Base-by-base conservation (phyloP, 441 rosid species). In the Flueggea neowawraea region DNA sequence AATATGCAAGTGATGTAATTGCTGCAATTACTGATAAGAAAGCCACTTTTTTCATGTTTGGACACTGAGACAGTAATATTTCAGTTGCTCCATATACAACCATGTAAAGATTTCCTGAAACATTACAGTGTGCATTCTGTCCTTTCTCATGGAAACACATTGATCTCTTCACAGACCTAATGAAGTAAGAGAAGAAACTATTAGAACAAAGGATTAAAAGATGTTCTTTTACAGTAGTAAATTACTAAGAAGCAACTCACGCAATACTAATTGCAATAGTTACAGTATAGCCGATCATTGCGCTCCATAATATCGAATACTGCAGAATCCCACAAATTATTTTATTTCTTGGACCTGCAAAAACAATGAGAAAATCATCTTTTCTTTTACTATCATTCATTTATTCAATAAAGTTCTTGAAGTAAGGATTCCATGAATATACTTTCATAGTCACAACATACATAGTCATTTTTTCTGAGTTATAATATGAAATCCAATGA, bases 211-310 rank as follows among this genome's bases (percentile, higher is more conserved):
- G 28, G 28, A 22, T 22, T 22, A 22, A 22, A 22, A 22, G 28
- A 22, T 22, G 28, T 22, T 22, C 28, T 0, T 22, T 22, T 22
- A 22, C 28, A 33, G 12, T 43, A 6, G 12, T 43, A 43, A 6
- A 43, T 43, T 43, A 10, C 39, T 45, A 48, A 5, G 15, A 32
- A 44, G 16, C 45, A 56, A 66, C 78, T 69, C 41, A 74, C 74
- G 67, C 74, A 32, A 63, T 60, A 45, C 72, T 69, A 10, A 60
- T 55, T 15, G 72, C 66, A 12, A 69, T 63, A 15, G 75, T 66
- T 22, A 74, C 68, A 0, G 78, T 70, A 66, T 69, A 74, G 49
- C 78, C 78, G 14, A 74, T 62, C 72, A 70, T 70, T 13, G 67
- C 52, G 12, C 75, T 72, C 75, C 78, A 74, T 4, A 66, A 48